Evolutionary conservation across 1,284 basidiomycete species (phyloP), one percentile per base, ranked within the genome.

Genomic region (Malassezia arunalokei): DNA sequence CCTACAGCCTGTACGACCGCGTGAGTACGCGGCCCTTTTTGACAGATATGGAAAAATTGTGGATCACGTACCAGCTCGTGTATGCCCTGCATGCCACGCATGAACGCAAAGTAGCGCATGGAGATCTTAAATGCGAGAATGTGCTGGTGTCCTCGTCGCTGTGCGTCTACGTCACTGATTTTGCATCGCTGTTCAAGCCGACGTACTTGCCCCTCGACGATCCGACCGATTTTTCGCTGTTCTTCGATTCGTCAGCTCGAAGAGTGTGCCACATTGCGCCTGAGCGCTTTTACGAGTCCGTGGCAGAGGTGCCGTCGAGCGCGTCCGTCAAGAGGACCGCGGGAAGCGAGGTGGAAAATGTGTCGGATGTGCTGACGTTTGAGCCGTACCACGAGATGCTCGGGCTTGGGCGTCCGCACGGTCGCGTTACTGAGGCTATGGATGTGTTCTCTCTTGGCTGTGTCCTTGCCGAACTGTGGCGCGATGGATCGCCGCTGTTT

Each of bases 111-210:
- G 79, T 94, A 14, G 81, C 90, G 1, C 94, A 98, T 74, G 94
- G 94, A 11, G 92, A 98, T 72, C 85, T 99, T 77, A 98, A 98
- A 75, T 90, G 88, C 11, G 90, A 95, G 75, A 99, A 99, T 73
- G 83, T 99, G 54, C 81, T 98, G 46, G 87, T 98, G 54, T 92
- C 91, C 0, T 89, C 91, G 0, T 94, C 89, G 79, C 89, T 96
- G 62, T 89, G 87, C 80, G 80, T 95, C 15, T 91, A 90, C 68
- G 78, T 99, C 40, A 89, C 91, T 43, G 94, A 98, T 76, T 96
- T 98, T 73, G 87, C 92, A 0, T 86, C 89, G 0, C 70, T 77
- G 20, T 92, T 89, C 80, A 99, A 99, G 74, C 94, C 91, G 0
- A 90, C 89, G 0, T 89, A 82, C 68, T 81, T 99, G 6, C 94